phyloP scores from a whole-genome alignment of 2,329 filamentous ascomycete species.

The Setomelanomma holmii region DNA sequence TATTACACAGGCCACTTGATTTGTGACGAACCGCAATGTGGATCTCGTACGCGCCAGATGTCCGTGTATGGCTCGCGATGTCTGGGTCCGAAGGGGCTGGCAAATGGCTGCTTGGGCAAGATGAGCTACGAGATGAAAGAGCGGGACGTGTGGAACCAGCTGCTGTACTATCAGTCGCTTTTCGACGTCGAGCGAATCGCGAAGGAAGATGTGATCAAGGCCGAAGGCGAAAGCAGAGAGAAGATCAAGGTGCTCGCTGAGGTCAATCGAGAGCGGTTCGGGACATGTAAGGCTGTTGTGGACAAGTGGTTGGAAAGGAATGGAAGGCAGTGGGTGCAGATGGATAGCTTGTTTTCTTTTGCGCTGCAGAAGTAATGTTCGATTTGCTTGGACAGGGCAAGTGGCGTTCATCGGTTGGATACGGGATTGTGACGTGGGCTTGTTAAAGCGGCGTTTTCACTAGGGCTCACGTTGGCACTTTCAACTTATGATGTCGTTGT shows the following conservation, averaged over 20 bases:
- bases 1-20: constrained; percentile 95
- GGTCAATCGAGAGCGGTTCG: constrained; percentile 82
- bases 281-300: constrained; percentile 76
- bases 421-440: not conserved
- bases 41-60: constrained; percentile 87
- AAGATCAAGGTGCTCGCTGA: constrained; percentile 73
- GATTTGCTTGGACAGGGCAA: not conserved
- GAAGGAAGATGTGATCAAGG: constrained; percentile 58
- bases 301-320: constrained; percentile 88
- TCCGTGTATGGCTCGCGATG: constrained; percentile 91
- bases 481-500: constrained; percentile 5
- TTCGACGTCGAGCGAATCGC: constrained; percentile 90
- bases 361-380: not conserved
- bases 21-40: constrained; percentile 89
- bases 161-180: constrained; percentile 82
- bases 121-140: constrained; percentile 91
- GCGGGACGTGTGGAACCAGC: constrained; percentile 92
- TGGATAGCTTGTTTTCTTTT: constrained; percentile 81
- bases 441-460: not conserved
- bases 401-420: constrained; percentile 2
- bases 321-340: constrained; percentile 89
- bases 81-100: constrained; percentile 84
- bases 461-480: not conserved
- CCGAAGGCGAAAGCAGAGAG: constrained; percentile 61
- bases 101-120: constrained; percentile 80